Evolutionary conservation across 495 filamentous ascomycete species (phyloP), one percentile per base, ranked within the genome.

Genomic region (Xylaria nigripes): DNA sequence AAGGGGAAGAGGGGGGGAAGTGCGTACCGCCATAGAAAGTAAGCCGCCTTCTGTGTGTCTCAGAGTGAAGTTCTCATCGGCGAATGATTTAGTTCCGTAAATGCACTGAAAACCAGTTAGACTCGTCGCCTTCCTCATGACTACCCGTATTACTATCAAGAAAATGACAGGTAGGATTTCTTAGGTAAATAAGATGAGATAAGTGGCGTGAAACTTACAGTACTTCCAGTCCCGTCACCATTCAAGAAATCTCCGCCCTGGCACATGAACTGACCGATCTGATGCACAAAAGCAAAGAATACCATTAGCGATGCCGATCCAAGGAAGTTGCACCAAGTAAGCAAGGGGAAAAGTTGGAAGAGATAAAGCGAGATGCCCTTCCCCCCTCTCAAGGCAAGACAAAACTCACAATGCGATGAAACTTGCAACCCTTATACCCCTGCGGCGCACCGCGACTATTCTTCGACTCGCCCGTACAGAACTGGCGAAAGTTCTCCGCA

Each of bases 181-280:
- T n/a, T n/a, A n/a, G n/a, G n/a, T n/a, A n/a, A n/a, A n/a, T n/a
- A n/a, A n/a, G n/a, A n/a, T n/a, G 0, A 15, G 50, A n/a, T 18
- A 19, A 5, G 21, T 12, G 5, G 36, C 3, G 22, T 13, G n/a
- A 6, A 27, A 67, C 64, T 54, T 57, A 67, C 64, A n/a, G 83
- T 81, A 34, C 82, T 87, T 3, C 93, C 93, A 2, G 86, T 95
- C 12, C 94, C 94, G 67, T 97, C 86, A 38, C 92, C 90, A 65
- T 96, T 87, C 52, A 96, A 68, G 72, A 98, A 97, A 70, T 98
- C 94, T 47, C 94, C 93, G 30, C 94, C 94, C 73, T 97, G 94
- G 59, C 72, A 76, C 91, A 98, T 96, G 70, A 97, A 97, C 59
- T 90, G 86, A 72, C 87, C 89, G 73, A 97, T 95, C 89, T 95